Percentiles rank a stretch among this genome's conserved stretches.
phyloP scores from a whole-genome alignment of 345 rosid genomes.

The Xanthoceras sorbifolium region DNA sequence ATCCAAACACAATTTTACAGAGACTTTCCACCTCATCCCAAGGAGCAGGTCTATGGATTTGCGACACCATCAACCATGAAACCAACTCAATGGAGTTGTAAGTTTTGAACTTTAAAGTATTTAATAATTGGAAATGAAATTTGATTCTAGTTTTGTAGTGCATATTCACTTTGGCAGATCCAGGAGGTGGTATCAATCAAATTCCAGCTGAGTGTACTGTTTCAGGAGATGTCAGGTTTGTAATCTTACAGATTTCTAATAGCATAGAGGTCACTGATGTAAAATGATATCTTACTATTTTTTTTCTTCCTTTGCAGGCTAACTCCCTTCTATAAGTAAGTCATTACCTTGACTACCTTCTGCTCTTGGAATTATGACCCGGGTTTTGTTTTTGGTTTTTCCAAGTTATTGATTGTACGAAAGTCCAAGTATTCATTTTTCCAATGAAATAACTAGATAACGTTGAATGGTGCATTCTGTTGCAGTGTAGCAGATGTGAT shows the following conservation, averaged over 20 bases:
- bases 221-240: constrained; percentile 91
- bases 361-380: neutral
- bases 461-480: constrained; percentile 20
- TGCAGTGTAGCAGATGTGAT: constrained; percentile 71
- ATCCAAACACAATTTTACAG: constrained; percentile 77
- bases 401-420: neutral
- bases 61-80: constrained; percentile 99
- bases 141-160: constrained; percentile 23
- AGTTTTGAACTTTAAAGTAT: constrained; percentile 29
- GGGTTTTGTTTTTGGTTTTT: neutral
- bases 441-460: constrained; percentile 6
- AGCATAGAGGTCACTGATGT: neutral
- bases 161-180: constrained; percentile 54
- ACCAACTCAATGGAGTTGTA: constrained; percentile 98
- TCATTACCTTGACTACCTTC: constrained; percentile 18
- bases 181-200: constrained; percentile 98
- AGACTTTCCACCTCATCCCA: constrained; percentile 86
- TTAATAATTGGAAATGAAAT: constrained; percentile 14
- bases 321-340: constrained; percentile 97
- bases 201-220: constrained; percentile 89
- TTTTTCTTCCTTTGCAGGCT: constrained; percentile 54
- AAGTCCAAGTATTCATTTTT: neutral
- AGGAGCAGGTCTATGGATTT: constrained; percentile 81
- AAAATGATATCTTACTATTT: constrained; percentile 18
- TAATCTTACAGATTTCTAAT: constrained; percentile 15